Evolutionary conservation across 306 rosid species (phyloP), one percentile per base, ranked within the genome.

Genomic region (Trifolium dubium): DNA sequence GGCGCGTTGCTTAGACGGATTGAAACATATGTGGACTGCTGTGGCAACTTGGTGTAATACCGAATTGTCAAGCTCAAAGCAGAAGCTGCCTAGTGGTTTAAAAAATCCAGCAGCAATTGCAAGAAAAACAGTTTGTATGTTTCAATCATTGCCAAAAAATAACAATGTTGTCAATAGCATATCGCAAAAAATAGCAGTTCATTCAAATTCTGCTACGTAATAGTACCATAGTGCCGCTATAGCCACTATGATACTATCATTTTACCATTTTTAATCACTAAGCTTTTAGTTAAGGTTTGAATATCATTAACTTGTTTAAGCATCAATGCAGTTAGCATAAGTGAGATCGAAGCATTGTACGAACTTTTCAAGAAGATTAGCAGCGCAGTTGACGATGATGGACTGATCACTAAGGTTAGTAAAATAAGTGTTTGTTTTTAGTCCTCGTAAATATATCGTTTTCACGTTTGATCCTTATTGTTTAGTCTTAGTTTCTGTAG

Each of bases 311-410:
- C 73, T 56, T 73, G 72, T 74, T 51, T 62, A 64, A 2, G n/a
- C 58, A 39, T 34, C 8, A 61, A 71, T 83, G 88, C 91, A 92
- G 97, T 92, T 84, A 92, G 83, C 70, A 91, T 92, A 65, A 92
- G 96, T 82, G 97, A 92, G 79, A 78, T 92, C 67, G 97, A 92
- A 83, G 97, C 96, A 3, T 74, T 92, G 39, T 92, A 92, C 65
- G 97, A 92, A 82, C 78, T 92, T 34, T 92, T 85, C 73, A 92
- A 89, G 85, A 92, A 88, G 83, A 89, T 92, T 51, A 92, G 92
- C 63, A 85, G 92, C 79, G 77, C 86, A 63, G 84, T 92, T 70
- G 68, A 77, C 67, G 97, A 92, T 11, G 91, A 92, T 59, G 97
- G 97, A 64, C 81, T 92, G 31, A 89, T 92, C 73, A 88, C 85